Percentiles rank a stretch among this genome's conserved stretches.
Conservation (phyloP, 2,329 filamentous ascomycete genomes). For the Aspergillus jensenii region DNA sequence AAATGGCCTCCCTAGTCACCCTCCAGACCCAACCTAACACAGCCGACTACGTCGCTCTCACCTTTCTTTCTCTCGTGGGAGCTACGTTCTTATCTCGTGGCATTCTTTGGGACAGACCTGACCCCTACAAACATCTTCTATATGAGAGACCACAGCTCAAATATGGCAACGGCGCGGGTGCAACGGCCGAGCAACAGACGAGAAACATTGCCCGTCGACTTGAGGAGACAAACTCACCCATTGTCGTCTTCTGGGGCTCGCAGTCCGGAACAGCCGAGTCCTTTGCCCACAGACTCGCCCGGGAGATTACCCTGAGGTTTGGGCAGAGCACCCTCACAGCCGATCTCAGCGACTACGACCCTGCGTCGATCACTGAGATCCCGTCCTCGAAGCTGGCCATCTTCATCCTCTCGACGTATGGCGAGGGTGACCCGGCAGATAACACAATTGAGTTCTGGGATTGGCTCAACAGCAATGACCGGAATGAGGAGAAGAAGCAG, state of each 20-base stretch:
- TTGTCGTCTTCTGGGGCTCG: conserved; percentile 90
- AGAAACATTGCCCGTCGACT: conserved; percentile 49
- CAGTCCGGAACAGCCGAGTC: conserved; percentile 95
- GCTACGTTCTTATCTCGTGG: conserved; percentile 45
- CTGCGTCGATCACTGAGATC: conserved; percentile 76
- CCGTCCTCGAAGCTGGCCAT: conserved; percentile 82
- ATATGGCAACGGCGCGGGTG: conserved; percentile 19
- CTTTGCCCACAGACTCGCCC: conserved; percentile 84
- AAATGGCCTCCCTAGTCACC: conserved; percentile 4
- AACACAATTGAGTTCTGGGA: conserved; percentile 89
- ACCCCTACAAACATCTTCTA: conserved; percentile 50
- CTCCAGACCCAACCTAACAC: conserved; percentile 20
- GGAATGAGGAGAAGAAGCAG: conserved; percentile 63
- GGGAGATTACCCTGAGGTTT: conserved; percentile 87
- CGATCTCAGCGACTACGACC: conserved; percentile 91
- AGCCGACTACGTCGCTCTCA: conserved; percentile 38
- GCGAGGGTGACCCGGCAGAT: conserved; percentile 92
- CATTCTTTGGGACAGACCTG: conserved; percentile 49
- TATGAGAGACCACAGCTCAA: conserved; percentile 51
- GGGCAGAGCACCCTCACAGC: conserved; percentile 93
- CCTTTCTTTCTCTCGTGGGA: conserved; percentile 36
- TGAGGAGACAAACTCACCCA: conserved; percentile 58
- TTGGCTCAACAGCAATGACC: conserved; percentile 63
- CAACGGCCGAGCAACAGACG: conserved; percentile 33
- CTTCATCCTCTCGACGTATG: conserved; percentile 90